Base-by-base conservation (phyloP, 2,329 filamentous ascomycete genomes). In the Fusarium anguioides region DNA sequence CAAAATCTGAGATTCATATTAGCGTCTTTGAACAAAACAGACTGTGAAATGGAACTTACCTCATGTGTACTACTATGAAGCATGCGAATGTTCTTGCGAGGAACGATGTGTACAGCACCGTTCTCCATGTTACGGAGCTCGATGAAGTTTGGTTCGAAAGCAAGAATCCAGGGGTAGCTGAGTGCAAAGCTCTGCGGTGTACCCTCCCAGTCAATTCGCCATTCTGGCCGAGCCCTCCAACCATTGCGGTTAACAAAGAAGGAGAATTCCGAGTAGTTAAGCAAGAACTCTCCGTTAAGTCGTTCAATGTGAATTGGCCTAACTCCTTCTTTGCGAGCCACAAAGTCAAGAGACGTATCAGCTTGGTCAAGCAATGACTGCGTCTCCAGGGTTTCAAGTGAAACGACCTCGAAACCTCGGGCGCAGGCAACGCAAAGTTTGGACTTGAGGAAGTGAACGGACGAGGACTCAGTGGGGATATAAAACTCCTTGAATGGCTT, bases 191-290 rank as follows among this genome's bases (percentile, higher is more conserved):
- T 91, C 73, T 93, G 91, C 37, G 96, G 96, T 41, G 89, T 92
- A 56, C 96, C 96, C 81, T 99, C 96, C 96, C 96, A 99, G 67
- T 95, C 91, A 75, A 99, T 97, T 73, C 91, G 90, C 96, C 96
- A 99, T 79, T 99, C 96, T 7, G 94, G 94, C 74, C 94, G 87
- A 52, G 95, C 95, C 66, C 96, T 89, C 96, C 96, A 99, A 35
- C 96, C 96, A 78, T 99, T 98, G 74, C 96, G 89, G 80, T 99
- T 98, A 76, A 99, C 96, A 75, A 98, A 99, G 87, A 99, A 99
- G 14, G 93, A 97, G 80, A 97, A 99, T 78, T 99, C 96, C 6
- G 93, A 96, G 81, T 99, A 99, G 80, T 97, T 98, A 67, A 99
- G 89, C 71, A 99, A 80, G 84, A 99, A 99, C 76, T 99, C 96